Evolutionary conservation across 2,329 filamentous ascomycete species (phyloP), one percentile per base, ranked within the genome.

Genomic region (Pseudogymnoascus sp.): DNA sequence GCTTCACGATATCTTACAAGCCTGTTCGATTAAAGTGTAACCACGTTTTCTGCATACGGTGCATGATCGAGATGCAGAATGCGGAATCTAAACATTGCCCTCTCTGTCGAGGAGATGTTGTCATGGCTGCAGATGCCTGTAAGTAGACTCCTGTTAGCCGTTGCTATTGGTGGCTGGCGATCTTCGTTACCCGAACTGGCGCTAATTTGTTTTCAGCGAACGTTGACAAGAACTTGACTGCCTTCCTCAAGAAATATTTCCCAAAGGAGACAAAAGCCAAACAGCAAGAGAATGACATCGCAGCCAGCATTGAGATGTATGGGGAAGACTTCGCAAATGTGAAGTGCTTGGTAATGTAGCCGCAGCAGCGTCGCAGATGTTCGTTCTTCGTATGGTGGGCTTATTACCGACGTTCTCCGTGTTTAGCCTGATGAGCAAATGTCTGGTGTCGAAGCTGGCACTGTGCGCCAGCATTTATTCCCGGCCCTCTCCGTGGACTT

Each of bases 11-110:
- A 63, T 85, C 87, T n/a, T 94, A 88, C 79, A 84, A 89, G 67
- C 91, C 91, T 0, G 84, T 96, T n/a, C 83, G 86, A 25, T 78
- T 95, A 35, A 80, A 82, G 12, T 96, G 91, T 73, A 77, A 81
- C 29, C 90, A 94, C 67, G 77, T 92, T 12, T 92, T 93, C 70
- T 96, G 91, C 75, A 93, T 94, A 62, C 81, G 89, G 2, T 96
- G 91, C 71, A 80, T 93, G 58, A 86, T 95, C 65, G 85, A 89
- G 68, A 84, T 96, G 76, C 90, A 94, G 72, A 84, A 85, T 52
- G 82, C 84, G 39, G 79, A 81, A 64, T 85, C 88, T 70, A 80
- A 81, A 37, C 78, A 83, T 60, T 96, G 91, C 70, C 90, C 91
- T 0, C 77, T 94, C 61, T 96, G 91, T 72, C 81, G 92, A 63